Evolutionary conservation across 129 eudicot species (phyloP), one percentile per base, ranked within the genome.

Genomic region (Helianthus annuus): DNA sequence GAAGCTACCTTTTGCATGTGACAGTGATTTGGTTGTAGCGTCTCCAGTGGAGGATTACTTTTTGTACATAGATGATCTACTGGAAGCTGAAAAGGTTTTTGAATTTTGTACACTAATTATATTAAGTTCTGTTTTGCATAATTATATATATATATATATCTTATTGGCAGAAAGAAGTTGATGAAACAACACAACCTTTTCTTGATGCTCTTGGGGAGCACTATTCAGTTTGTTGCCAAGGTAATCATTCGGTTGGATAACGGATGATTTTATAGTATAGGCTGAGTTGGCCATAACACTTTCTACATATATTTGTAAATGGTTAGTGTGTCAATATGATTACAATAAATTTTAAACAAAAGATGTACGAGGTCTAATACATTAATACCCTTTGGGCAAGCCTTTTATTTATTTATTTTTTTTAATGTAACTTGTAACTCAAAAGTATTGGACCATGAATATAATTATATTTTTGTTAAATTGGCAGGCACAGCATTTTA

Each of bases 151-250:
- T 40, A 19, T 55, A 65, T 17, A 17, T 38, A 54, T 71, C 45
- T 82, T 53, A 32, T 57, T 65, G 68, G 57, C 90, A 95, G 99
- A 78, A 78, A 83, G 81, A 90, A 67, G 89, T 82, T 81, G 91
- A 88, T 80, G 78, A 76, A 79, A 68, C 85, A 6, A 95, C 96
- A 19, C 77, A 70, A n/a, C 89, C 88, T 55, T 52, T 86, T 68
- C 88, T 95, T 49, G 89, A 95, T 85, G 99, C 99, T 74, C 96
- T 95, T 72, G 99, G 97, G 52, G 97, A 88, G 10, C 95, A 88
- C 76, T 95, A 90, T 78, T 88, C 97, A 22, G 71, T 67, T 70
- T 91, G 94, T 78, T 95, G 99, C 72, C 77, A 95, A 91, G 99
- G 99, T 95, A 66, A 69, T 78, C 60, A 42, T 10, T 51, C 14